Percentiles rank a stretch among this genome's conserved stretches.
Conservation (phyloP, 257 asterid genomes). For the Salvia hispanica region DNA sequence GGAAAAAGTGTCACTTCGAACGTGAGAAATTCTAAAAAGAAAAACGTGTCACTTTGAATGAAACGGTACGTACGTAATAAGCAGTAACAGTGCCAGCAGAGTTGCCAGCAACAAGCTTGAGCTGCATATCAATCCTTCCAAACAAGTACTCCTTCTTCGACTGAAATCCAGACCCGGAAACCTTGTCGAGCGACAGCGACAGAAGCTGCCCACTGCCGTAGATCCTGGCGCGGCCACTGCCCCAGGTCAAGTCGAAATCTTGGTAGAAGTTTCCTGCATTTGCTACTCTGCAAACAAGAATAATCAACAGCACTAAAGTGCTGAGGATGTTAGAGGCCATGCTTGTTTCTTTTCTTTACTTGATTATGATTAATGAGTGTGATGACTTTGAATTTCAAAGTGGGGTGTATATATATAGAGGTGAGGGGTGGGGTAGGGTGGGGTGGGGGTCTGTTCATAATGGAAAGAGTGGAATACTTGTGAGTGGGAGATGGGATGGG, state of each 20-base stretch:
- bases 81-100: slow-evolving; percentile 79
- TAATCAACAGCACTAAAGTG: slow-evolving; percentile 27
- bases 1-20: background rate
- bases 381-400: slow-evolving; percentile 31
- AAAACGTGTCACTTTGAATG: too few relatives aligned
- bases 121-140: slow-evolving; percentile 69
- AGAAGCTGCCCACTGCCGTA: slow-evolving; percentile 54
- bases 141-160: slow-evolving; percentile 61
- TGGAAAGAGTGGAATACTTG: slow-evolving; percentile 42
- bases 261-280: slow-evolving; percentile 46
- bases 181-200: slow-evolving; percentile 55
- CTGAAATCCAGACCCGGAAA: slow-evolving; percentile 63
- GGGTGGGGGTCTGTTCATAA: slow-evolving; percentile 25
- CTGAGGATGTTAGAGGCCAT: slow-evolving; percentile 30
- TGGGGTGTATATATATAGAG: slow-evolving; percentile 24
- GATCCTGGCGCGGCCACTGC: slow-evolving; percentile 52
- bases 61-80: slow-evolving; percentile 42
- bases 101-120: slow-evolving; percentile 67
- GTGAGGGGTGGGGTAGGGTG: background rate
- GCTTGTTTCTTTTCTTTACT: background rate
- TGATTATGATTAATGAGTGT: background rate
- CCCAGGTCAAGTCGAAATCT: slow-evolving; percentile 62
- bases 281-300: slow-evolving; percentile 28
- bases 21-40: too few relatives aligned
- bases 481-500: slow-evolving; percentile 27